Evolutionary conservation across 306 rosid species (phyloP), one percentile per base, ranked within the genome.

Genomic region (Prunus mongolica): DNA sequence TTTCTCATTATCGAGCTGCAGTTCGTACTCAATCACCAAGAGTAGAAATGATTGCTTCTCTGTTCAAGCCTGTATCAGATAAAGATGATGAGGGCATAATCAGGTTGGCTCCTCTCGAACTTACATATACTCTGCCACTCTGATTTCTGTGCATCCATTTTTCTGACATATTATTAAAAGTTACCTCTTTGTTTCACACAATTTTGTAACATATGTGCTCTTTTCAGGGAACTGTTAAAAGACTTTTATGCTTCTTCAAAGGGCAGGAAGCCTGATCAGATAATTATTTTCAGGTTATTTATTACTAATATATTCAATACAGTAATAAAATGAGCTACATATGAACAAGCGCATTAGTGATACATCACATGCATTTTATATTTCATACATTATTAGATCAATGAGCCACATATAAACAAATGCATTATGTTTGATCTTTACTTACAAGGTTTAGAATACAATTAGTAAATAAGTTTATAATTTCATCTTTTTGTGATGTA

Each of bases 1-100:
- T 92, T 65, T 95, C 98, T 3, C 89, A 83, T 24, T 90, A 95
- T 22, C 82, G 96, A 65, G 97, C 97, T 6, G 72, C 87, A 15
- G 90, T 95, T 28, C 88, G 96, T 12, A 90, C 96, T 1, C 97
- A 95, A 67, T 93, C 97, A 32, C 88, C 97, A 0, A 95, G 83
- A 80, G 82, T 84, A 10, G 97, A 92, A 71, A 92, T 92, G 93
- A 88, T 92, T 3, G 97, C 91, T 77, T 84, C 87, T 38, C 55
- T 95, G 46, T 90, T 85, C 64, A 92, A 92, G 82, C 82, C 65
- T 44, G 88, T 86, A 12, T 86, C 91, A 34, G 93, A 80, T 0
- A 80, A 82, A 1, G 88, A 80, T 20, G 97, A 95, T 68, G 86
- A 87, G 20, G 97, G 97, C 22, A 92, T 90, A 2, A 69, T 94